Percentiles rank a stretch among this genome's conserved stretches.
Evolutionary conservation across 495 filamentous ascomycete genomes (phyloP).

Genomic region (Bathelium albidoporum): DNA sequence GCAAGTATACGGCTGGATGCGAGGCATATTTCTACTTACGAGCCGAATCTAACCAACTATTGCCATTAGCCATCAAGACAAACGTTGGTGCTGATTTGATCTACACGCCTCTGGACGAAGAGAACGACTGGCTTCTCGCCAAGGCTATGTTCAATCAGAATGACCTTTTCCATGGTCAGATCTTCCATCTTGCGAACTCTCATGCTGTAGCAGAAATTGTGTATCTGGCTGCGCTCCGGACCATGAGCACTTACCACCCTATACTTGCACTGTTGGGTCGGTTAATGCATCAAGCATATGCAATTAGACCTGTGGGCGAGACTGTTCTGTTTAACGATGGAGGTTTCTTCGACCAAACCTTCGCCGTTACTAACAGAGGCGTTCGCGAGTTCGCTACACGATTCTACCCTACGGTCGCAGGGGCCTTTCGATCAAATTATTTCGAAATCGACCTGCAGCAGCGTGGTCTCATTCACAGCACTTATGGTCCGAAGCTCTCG

Average conservation of each 20-base stretch:
- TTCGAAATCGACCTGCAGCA: slow-evolving; percentile 23
- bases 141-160: slow-evolving; percentile 34
- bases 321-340: slow-evolving; percentile 22
- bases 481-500: slow-evolving; percentile 23
- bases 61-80: slow-evolving; percentile 31
- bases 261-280: slow-evolving; percentile 26
- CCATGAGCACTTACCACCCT: slow-evolving; percentile 26
- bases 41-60: slow-evolving; percentile 24
- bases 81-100: slow-evolving; percentile 27
- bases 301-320: slow-evolving; percentile 18
- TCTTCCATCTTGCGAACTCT: slow-evolving; percentile 25
- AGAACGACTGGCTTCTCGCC: slow-evolving; percentile 32
- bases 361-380: slow-evolving; percentile 16
- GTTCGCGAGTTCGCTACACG: slow-evolving; percentile 15
- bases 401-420: slow-evolving; percentile 21
- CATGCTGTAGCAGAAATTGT: slow-evolving; percentile 30
- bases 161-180: slow-evolving; percentile 25
- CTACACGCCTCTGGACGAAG: slow-evolving; percentile 31
- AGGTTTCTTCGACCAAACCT: slow-evolving; percentile 25
- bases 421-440: slow-evolving; percentile 30
- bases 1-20: slow-evolving; percentile 27
- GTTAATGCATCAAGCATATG: slow-evolving; percentile 19
- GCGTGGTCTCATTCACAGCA: slow-evolving; percentile 27
- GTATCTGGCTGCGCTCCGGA: slow-evolving; percentile 28
- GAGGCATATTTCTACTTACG: slow-evolving; percentile 32